Percentiles rank a stretch among this genome's conserved stretches.
Conservation (phyloP, 768 basidiomycete genomes). For the Pisolithus sp. region DNA sequence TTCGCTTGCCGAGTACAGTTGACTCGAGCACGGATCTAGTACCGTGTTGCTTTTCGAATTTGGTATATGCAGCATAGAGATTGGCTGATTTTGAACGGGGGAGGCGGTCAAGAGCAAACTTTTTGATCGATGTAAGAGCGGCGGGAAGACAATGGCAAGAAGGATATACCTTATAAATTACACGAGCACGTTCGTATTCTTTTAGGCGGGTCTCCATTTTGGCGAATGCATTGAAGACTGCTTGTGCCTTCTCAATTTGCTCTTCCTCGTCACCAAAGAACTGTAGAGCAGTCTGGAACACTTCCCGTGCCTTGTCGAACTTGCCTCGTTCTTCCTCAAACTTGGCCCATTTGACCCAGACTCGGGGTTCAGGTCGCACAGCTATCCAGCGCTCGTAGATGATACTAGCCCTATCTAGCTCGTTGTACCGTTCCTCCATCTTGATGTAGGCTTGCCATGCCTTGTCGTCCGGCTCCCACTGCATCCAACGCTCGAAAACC, state of each 20-base stretch:
- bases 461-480: constrained; percentile 99
- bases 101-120: constrained; percentile 94
- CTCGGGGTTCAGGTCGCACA: constrained; percentile 69
- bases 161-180: constrained; percentile 87
- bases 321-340: constrained; percentile 74
- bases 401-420: constrained; percentile 84
- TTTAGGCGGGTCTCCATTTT: constrained; percentile 96
- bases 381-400: constrained; percentile 92
- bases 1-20: constrained; percentile 94
- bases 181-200: constrained; percentile 93
- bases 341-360: constrained; percentile 81
- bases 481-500: constrained; percentile 99
- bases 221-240: constrained; percentile 87
- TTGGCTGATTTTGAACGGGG: constrained; percentile 86
- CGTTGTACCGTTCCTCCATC: constrained; percentile 89
- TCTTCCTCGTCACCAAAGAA: constrained; percentile 87
- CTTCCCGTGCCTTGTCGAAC: constrained; percentile 70
- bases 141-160: not conserved
- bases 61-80: constrained; percentile 90
- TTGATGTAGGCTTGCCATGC: constrained; percentile 99
- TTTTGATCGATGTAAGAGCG: not conserved
- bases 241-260: constrained; percentile 84
- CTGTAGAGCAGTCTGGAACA: constrained; percentile 86
- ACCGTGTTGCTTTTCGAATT: constrained; percentile 98
- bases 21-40: constrained; percentile 81